Percentiles rank a stretch among this genome's conserved stretches.
These are phyloP conservation scores for Phialocephala sp. DNA, from an alignment of 2,329 filamentous ascomycete species.

Conservation along the genomic window DNA sequence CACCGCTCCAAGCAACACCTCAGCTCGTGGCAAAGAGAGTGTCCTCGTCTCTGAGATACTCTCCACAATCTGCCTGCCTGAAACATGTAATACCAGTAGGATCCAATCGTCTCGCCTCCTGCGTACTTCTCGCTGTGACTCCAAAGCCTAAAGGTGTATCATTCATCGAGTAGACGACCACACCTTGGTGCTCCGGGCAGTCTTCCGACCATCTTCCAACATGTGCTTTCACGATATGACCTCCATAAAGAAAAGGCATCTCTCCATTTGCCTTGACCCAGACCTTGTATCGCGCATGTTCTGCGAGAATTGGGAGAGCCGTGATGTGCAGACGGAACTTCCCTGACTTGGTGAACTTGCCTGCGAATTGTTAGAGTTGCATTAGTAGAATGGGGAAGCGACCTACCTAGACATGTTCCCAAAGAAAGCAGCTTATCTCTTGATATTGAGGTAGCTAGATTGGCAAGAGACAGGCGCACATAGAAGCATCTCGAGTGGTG, in stretches of 20 bases:
- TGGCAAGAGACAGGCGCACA: constrained; percentile 85
- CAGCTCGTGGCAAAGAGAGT: constrained; percentile 60
- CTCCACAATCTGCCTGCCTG: constrained; percentile 90
- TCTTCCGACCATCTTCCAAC: constrained; percentile 84
- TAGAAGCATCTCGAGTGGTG: constrained; percentile 88
- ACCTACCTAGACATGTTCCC: constrained; percentile 78
- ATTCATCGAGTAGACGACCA: constrained; percentile 89
- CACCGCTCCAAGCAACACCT: constrained; percentile 1
- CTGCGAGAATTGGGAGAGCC: constrained; percentile 81
- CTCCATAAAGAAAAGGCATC: constrained; percentile 96
- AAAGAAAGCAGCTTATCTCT: constrained; percentile 83
- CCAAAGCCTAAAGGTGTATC: constrained; percentile 95
- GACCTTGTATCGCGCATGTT: constrained; percentile 93
- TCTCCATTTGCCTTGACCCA: constrained; percentile 97
- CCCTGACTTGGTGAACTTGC: constrained; percentile 95
- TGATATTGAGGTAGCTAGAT: constrained; percentile 85
- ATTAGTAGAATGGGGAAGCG: background rate
- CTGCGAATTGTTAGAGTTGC: constrained; percentile 48
- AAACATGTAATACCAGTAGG: constrained; percentile 91
- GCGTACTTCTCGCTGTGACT: constrained; percentile 84
- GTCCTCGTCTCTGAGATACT: constrained; percentile 87
- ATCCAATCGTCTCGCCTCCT: constrained; percentile 82
- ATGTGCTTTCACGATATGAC: constrained; percentile 84
- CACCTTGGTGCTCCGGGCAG: constrained; percentile 89
- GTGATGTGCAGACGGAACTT: constrained; percentile 97